Percentiles rank a stretch among this genome's conserved stretches.
Conservation (phyloP, 306 rosid genomes). For the Acacia melanoxylon region DNA sequence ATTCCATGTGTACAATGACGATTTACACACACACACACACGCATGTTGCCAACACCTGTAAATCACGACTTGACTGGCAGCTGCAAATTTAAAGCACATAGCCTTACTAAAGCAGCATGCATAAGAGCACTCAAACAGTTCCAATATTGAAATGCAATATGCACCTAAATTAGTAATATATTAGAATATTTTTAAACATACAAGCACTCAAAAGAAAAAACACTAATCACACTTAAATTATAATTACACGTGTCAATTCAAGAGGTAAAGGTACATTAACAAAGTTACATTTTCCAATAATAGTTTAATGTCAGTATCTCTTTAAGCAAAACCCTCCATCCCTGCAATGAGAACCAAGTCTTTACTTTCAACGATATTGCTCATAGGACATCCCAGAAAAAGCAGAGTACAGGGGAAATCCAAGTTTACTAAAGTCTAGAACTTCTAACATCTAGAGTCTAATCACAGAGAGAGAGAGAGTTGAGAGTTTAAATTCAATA, state of each 20-base stretch:
- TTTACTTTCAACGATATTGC: background rate
- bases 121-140: background rate
- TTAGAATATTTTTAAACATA: background rate
- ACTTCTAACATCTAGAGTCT: background rate
- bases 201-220: background rate
- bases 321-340: background rate
- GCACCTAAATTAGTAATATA: background rate
- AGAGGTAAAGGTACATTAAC: background rate
- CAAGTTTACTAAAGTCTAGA: background rate
- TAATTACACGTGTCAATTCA: background rate
- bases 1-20: background rate
- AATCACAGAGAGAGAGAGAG: background rate
- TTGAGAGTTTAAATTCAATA: conserved; percentile 5
- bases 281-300: background rate
- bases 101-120: background rate
- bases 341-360: background rate
- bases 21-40: background rate
- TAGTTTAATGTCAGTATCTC: background rate
- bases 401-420: background rate
- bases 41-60: background rate
- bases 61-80: background rate
- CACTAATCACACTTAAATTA: background rate
- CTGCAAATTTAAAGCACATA: background rate
- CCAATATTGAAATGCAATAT: background rate
- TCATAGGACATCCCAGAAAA: conserved; percentile 4